Conservation (phyloP, 805 yeast genomes). For the Wilhelminamyces savonicus region DNA sequence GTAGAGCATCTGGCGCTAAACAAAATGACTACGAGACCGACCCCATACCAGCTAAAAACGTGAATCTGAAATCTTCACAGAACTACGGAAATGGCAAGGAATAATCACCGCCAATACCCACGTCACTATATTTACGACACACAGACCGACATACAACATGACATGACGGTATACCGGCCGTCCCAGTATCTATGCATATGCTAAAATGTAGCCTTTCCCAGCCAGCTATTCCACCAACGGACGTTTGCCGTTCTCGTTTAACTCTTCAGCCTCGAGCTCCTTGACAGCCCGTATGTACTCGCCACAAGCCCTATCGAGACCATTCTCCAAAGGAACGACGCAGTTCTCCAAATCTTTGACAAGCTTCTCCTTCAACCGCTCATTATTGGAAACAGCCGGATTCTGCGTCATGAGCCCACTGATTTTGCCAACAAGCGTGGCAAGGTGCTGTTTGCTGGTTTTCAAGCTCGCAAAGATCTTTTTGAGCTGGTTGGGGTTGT, state of each 20-base stretch:
- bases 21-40: too few relatives aligned
- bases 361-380: constrained; percentile 26
- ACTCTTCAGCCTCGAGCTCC: constrained; percentile 5
- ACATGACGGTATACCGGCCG: too few relatives aligned
- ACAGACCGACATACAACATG: too few relatives aligned
- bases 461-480: constrained; percentile 31
- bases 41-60: too few relatives aligned
- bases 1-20: too few relatives aligned
- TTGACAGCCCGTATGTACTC: constrained; percentile 29
- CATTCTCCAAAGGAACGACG: constrained; percentile 23
- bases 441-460: constrained; percentile 24
- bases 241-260: constrained; percentile 32
- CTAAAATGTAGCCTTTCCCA: too few relatives aligned
- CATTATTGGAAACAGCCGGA: constrained; percentile 16
- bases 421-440: constrained; percentile 19
- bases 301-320: constrained; percentile 26
- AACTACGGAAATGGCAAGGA: too few relatives aligned
- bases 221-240: constrained; percentile 11
- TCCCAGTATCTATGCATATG: too few relatives aligned
- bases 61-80: too few relatives aligned
- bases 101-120: too few relatives aligned
- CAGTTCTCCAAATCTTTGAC: constrained; percentile 26
- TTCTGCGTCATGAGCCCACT: constrained; percentile 7
- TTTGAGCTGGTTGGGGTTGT: constrained; percentile 31
- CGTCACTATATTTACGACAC: too few relatives aligned